Conservation (phyloP, 805 yeast genomes). For the Starmerella tilneyi region DNA sequence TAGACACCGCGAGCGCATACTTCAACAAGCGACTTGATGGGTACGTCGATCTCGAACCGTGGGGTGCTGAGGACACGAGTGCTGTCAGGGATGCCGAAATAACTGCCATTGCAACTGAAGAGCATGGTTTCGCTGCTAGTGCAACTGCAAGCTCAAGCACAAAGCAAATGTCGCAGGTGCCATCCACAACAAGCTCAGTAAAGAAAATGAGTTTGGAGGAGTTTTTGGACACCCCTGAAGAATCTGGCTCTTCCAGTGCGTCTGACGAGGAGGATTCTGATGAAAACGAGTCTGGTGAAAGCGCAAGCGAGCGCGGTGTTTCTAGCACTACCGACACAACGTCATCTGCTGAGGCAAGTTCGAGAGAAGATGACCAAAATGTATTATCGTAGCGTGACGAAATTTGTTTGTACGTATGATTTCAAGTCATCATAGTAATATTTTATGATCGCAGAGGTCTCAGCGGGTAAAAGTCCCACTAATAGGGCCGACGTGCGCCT, state of each 20-base stretch:
- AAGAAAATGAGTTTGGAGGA: slow-evolving; percentile 67
- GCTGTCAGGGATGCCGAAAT: background rate
- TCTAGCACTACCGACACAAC: too few relatives aligned
- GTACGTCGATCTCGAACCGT: slow-evolving; percentile 33
- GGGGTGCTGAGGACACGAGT: slow-evolving; percentile 31
- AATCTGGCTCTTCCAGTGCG: slow-evolving; percentile 24
- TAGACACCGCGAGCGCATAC: slow-evolving; percentile 30
- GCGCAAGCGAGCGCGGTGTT: too few relatives aligned
- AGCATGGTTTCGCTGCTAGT: background rate
- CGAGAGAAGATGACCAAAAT: too few relatives aligned
- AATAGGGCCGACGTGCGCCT: too few relatives aligned
- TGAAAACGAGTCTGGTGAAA: slow-evolving; percentile 28
- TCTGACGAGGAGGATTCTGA: slow-evolving; percentile 24
- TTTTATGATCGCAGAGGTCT: too few relatives aligned
- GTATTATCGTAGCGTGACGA: too few relatives aligned
- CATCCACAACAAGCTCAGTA: background rate
- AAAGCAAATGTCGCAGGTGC: background rate
- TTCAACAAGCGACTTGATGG: slow-evolving; percentile 30
- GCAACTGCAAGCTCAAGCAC: too few relatives aligned
- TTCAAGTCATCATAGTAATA: too few relatives aligned
- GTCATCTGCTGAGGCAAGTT: too few relatives aligned
- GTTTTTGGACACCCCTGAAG: slow-evolving; percentile 46
- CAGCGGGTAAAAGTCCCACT: too few relatives aligned
- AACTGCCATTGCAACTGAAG: background rate
- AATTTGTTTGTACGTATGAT: too few relatives aligned